Conservation (phyloP, 495 filamentous ascomycete species). For the Trichoderma reesei region DNA sequence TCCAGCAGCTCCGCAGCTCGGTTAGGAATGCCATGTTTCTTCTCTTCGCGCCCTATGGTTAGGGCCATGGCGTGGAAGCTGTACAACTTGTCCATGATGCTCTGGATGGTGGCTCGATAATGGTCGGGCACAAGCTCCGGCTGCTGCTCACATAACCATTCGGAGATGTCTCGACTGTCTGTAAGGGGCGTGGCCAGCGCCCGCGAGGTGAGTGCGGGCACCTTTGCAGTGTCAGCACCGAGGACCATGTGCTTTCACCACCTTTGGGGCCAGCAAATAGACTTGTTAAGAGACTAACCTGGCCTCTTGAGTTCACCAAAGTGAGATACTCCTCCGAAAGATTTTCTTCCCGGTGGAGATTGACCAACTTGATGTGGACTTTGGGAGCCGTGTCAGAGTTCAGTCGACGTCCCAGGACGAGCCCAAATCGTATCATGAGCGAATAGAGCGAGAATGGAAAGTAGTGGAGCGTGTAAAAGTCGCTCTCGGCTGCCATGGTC, state of each 20-base stretch:
- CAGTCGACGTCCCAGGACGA: background rate
- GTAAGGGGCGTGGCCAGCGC: constrained; percentile 1
- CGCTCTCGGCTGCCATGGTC: background rate
- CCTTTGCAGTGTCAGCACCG: background rate
- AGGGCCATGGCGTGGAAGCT: constrained; percentile 9
- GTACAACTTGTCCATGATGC: constrained; percentile 2
- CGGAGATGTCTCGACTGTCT: constrained; percentile 10
- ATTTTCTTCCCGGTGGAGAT: constrained; percentile 10
- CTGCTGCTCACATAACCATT: constrained; percentile 10
- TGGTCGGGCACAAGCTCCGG: background rate
- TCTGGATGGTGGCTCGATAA: background rate
- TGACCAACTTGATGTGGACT: constrained; percentile 9
- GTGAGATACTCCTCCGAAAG: constrained; percentile 10
- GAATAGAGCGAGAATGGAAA: constrained; percentile 13
- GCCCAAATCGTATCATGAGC: constrained; percentile 10
- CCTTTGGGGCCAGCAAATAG: too few species aligned
- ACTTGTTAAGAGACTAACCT: background rate
- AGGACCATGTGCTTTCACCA: background rate
- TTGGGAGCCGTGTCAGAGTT: background rate
- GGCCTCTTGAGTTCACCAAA: constrained; percentile 8
- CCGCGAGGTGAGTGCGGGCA: background rate
- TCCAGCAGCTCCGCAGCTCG: constrained; percentile 22
- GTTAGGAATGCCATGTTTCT: background rate
- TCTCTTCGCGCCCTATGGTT: background rate
- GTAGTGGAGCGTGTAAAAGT: constrained; percentile 2